A percentile compares a stretch with the other conserved stretches of the same genome.
These are phyloP conservation scores for Penicillium sp. DNA, from an alignment of 2,329 filamentous ascomycete genomes.

Conservation along the genomic window DNA sequence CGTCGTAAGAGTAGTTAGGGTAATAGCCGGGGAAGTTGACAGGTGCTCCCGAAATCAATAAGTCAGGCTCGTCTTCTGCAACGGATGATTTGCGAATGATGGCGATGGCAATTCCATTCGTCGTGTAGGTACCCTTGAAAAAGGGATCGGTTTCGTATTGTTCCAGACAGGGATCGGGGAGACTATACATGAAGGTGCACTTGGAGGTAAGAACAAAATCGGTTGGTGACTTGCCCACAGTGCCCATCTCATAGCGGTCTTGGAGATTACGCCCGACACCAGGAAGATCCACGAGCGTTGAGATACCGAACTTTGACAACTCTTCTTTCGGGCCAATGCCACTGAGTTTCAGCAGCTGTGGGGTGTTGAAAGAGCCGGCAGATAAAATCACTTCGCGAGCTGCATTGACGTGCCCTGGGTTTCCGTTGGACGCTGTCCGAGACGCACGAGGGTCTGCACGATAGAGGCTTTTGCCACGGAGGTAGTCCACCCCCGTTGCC, in stretches of 20 bases:
- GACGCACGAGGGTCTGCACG: slow-evolving; percentile 43
- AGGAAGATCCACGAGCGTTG: slow-evolving; percentile 53
- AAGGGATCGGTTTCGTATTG: slow-evolving; percentile 43
- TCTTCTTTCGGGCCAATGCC: slow-evolving; percentile 58
- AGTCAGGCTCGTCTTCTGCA: slow-evolving; percentile 49
- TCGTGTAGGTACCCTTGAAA: slow-evolving; percentile 45
- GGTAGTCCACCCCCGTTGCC: slow-evolving; percentile 50
- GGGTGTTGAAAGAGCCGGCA: slow-evolving; percentile 60
- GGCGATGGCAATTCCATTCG: slow-evolving; percentile 56
- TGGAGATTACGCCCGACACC: slow-evolving; percentile 63
- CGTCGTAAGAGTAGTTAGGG: slow-evolving; percentile 45
- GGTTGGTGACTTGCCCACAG: slow-evolving; percentile 46
- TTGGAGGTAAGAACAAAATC: slow-evolving; percentile 35
- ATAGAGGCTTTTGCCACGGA: slow-evolving; percentile 48
- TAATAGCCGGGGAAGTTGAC: slow-evolving; percentile 55
- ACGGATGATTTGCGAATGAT: slow-evolving; percentile 41
- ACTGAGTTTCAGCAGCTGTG: slow-evolving; percentile 62
- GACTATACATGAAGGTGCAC: slow-evolving; percentile 29
- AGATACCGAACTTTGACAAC: slow-evolving; percentile 53
- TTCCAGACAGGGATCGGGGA: slow-evolving; percentile 45
- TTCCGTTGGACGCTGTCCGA: slow-evolving; percentile 27
- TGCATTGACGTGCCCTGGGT: slow-evolving; percentile 41
- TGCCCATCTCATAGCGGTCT: slow-evolving; percentile 59
- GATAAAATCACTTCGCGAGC: slow-evolving; percentile 46
- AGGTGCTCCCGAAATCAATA: slow-evolving; percentile 57